Conservation (phyloP, 1,284 basidiomycete genomes). For the Fomitiporia mediterranea region DNA sequence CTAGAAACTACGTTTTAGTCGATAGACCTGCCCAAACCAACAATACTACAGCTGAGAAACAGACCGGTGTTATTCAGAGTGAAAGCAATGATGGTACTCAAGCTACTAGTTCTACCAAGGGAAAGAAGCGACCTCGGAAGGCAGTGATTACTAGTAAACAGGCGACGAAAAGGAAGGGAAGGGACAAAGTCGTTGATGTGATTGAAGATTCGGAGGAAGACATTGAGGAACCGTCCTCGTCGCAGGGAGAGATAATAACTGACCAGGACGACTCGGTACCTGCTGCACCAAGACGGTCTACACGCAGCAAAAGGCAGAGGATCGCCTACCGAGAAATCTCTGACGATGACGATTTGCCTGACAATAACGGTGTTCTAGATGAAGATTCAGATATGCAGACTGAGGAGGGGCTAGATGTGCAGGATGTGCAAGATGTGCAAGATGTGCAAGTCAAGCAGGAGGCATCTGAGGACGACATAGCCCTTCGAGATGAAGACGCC, state of each 20-base stretch:
- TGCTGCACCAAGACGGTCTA: constrained; percentile 26
- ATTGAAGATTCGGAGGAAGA: constrained; percentile 9
- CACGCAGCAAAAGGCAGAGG: constrained; percentile 19
- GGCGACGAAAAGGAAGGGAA: constrained; percentile 40
- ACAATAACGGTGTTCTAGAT: constrained; percentile 12
- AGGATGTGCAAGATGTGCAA: constrained; percentile 19
- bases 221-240: constrained; percentile 6
- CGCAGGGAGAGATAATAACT: constrained; percentile 23
- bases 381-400: constrained; percentile 8
- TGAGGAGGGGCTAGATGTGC: constrained; percentile 13
- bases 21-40: constrained; percentile 28
- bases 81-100: constrained; percentile 22
- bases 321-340: constrained; percentile 25
- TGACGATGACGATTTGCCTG: constrained; percentile 24
- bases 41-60: constrained; percentile 21
- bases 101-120: constrained; percentile 30
- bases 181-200: constrained; percentile 20
- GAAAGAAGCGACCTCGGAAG: constrained; percentile 24
- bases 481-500: constrained; percentile 4
- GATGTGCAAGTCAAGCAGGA: constrained; percentile 19
- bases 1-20: constrained; percentile 38
- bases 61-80: constrained; percentile 6
- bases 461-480: constrained; percentile 4
- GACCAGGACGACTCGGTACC: constrained; percentile 19
- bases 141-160: not conserved